Percentiles rank a stretch among this genome's conserved stretches.
phyloP scores from a whole-genome alignment of 2,329 filamentous ascomycete species.

The Botryotinia convoluta region DNA sequence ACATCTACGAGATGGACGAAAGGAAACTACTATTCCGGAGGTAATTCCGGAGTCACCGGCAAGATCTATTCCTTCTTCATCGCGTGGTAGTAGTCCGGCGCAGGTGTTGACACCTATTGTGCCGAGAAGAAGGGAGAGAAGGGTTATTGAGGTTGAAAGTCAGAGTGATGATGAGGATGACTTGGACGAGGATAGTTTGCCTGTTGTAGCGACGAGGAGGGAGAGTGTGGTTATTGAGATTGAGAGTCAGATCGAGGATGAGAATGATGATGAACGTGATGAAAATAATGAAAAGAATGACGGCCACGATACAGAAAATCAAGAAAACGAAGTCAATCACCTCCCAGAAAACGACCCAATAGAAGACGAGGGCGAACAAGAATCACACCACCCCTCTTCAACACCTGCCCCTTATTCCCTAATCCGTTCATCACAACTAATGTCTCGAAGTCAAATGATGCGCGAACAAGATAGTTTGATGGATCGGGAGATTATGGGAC shows the following conservation, averaged over 20 bases:
- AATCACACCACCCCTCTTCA: not conserved
- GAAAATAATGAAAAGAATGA: not conserved
- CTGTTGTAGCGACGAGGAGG: not conserved
- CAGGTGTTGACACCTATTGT: not conserved
- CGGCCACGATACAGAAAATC: not conserved
- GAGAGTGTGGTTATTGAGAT: not conserved
- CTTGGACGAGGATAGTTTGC: not conserved
- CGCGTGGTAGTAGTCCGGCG: not conserved
- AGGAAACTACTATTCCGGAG: slow-evolving; percentile 23
- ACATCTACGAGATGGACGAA: not conserved
- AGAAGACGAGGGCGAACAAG: not conserved
- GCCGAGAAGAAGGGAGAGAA: not conserved
- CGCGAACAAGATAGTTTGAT: slow-evolving; percentile 19
- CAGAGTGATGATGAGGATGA: not conserved
- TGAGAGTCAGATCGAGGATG: not conserved
- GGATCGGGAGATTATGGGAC: slow-evolving; percentile 6
- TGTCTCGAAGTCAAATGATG: slow-evolving; percentile 12
- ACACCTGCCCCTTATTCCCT: slow-evolving; percentile 7
- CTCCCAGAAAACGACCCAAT: not conserved
- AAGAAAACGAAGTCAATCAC: not conserved
- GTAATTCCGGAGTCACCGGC: slow-evolving; percentile 34
- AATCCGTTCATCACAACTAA: slow-evolving; percentile 9
- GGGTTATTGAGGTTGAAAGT: not conserved
- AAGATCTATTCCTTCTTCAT: slow-evolving; percentile 22
- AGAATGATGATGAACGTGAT: not conserved